Conservation (phyloP, 225 moss, liverwort and hornwort species). For the Ulota crispa region DNA sequence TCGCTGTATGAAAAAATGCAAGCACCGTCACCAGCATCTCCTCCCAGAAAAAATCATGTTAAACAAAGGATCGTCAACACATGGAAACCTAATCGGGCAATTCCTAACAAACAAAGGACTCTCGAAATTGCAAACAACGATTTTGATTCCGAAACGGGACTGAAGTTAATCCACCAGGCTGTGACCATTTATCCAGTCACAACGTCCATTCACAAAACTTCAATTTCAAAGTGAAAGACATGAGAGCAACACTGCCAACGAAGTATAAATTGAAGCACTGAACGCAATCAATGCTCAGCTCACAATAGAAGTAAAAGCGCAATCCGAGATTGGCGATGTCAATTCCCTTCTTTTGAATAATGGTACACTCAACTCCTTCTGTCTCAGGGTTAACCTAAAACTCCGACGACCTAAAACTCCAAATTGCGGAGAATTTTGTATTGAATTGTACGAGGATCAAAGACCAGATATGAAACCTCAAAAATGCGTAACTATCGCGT, state of each 20-base stretch:
- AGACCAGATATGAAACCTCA: slow-evolving; percentile 16
- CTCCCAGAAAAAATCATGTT: not conserved
- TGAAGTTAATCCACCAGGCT: not conserved
- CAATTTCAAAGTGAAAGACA: not conserved
- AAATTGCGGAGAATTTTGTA: not conserved
- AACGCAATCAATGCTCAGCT: not conserved
- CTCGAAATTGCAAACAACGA: not conserved
- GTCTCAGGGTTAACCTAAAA: not conserved
- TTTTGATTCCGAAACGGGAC: not conserved
- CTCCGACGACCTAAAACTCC: not conserved
- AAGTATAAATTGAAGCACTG: not conserved
- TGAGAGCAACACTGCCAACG: not conserved
- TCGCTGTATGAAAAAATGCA: not conserved
- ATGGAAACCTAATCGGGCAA: not conserved
- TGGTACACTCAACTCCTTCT: slow-evolving; percentile 39
- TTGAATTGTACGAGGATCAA: slow-evolving; percentile 13
- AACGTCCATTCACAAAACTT: not conserved
- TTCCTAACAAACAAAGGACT: not conserved
- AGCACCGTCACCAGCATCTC: not conserved
- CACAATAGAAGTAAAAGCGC: not conserved
- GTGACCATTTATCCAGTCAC: not conserved
- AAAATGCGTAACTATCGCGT: not conserved
- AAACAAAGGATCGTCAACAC: not conserved
- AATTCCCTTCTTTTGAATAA: slow-evolving; percentile 15
- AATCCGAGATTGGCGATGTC: slow-evolving; percentile 7